Evolutionary conservation across 148 eudicot genomes (phyloP).

Genomic region (Salicornia ramosissima): DNA sequence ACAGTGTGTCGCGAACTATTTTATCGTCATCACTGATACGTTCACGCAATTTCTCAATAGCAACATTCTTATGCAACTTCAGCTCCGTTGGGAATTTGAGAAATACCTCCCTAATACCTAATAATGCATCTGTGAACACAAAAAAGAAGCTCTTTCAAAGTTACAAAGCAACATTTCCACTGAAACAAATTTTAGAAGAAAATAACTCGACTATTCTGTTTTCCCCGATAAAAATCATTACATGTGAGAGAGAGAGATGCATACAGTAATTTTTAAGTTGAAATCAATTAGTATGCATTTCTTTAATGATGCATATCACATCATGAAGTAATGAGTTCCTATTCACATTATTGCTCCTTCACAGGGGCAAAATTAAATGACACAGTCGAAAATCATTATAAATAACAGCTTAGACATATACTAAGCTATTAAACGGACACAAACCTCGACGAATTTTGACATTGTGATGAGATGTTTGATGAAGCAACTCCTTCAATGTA

Average conservation of each 20-base stretch:
- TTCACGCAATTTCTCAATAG: slow-evolving; percentile 88
- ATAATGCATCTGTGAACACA: slow-evolving; percentile 62
- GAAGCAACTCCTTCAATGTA: slow-evolving; percentile 90
- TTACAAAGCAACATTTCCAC: not conserved
- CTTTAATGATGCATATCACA: not conserved
- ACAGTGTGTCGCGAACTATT: slow-evolving; percentile 76
- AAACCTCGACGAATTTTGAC: slow-evolving; percentile 87
- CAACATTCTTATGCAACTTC: slow-evolving; percentile 69
- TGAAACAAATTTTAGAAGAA: not conserved
- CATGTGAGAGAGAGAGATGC: not conserved
- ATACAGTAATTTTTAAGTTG: not conserved
- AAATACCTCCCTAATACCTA: slow-evolving; percentile 75
- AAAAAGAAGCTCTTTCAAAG: not conserved
- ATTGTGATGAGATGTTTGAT: slow-evolving; percentile 92
- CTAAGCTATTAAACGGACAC: slow-evolving; percentile 6
- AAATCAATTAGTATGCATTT: not conserved
- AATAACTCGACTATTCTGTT: not conserved
- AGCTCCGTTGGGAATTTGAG: slow-evolving; percentile 64
- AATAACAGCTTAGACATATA: not conserved
- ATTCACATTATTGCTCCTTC: not conserved
- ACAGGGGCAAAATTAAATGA: not conserved
- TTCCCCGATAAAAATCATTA: not conserved
- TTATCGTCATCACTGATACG: slow-evolving; percentile 89
- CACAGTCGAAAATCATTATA: not conserved
- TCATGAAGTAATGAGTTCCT: not conserved